These are phyloP conservation scores for Prunella vulgaris DNA, from an alignment of 257 asterid genomes.

Conservation along the genomic window DNA sequence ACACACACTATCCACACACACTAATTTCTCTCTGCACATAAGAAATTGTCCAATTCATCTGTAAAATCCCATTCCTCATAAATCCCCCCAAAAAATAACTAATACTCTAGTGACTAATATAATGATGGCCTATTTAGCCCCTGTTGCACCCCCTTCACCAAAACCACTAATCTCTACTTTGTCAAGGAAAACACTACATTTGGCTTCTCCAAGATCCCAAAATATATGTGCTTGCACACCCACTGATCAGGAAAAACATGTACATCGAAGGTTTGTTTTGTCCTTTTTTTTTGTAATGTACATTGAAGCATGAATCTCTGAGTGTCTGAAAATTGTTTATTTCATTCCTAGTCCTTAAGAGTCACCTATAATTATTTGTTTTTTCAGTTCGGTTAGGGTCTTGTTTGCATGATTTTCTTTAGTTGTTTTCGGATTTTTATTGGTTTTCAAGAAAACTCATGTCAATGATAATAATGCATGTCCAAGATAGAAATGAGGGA, in stretches of 20 bases:
- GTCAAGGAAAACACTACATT: constrained; percentile 22
- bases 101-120: neutral
- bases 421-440: neutral
- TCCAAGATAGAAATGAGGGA: neutral
- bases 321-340: neutral
- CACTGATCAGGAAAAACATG: constrained; percentile 16
- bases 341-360: neutral
- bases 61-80: too few relatives aligned
- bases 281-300: neutral
- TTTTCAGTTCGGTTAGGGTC: neutral
- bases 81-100: neutral
- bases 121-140: constrained; percentile 47
- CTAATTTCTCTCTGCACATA: constrained; percentile 19
- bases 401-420: neutral
- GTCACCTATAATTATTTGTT: neutral
- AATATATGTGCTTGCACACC: constrained; percentile 24
- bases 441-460: neutral
- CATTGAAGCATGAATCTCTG: neutral
- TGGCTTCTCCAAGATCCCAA: constrained; percentile 14
- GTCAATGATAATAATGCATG: neutral
- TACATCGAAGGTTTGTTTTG: constrained; percentile 45
- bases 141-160: constrained; percentile 30
- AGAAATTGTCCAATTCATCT: constrained; percentile 31
- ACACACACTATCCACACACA: constrained; percentile 33
- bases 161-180: constrained; percentile 33